These are phyloP conservation scores for Phytophthora sansomeana DNA, from an alignment of 352 stramenopile species.

Conservation along the genomic window DNA sequence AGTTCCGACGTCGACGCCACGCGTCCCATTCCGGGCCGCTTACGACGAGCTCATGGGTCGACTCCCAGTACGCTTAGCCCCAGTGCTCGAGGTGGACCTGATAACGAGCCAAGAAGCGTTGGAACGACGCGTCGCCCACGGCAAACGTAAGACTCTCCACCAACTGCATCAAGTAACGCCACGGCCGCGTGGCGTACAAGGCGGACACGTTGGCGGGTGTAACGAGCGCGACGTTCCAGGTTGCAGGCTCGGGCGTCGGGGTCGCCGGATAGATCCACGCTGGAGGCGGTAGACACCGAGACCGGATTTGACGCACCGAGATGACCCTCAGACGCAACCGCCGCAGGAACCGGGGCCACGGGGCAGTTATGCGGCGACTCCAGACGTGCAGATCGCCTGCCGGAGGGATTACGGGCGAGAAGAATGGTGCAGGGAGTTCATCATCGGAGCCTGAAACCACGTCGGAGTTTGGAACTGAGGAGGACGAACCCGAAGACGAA, in stretches of 20 bases:
- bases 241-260: neutral
- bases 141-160: neutral
- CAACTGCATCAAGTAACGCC: neutral
- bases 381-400: neutral
- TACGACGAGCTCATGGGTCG: too few relatives aligned
- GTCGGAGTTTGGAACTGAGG: too few relatives aligned
- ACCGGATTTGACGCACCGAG: too few relatives aligned
- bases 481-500: neutral
- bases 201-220: neutral
- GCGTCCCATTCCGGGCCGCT: too few relatives aligned
- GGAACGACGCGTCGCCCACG: neutral
- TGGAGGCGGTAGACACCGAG: neutral
- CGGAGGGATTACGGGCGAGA: conserved; percentile 1
- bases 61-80: too few relatives aligned
- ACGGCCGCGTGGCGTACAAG: conserved; percentile 4
- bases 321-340: neutral
- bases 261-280: neutral
- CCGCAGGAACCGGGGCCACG: neutral
- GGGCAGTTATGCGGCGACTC: neutral
- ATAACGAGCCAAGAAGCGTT: neutral
- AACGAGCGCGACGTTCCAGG: neutral
- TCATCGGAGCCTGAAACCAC: too few relatives aligned
- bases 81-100: neutral
- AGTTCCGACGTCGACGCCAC: too few relatives aligned
- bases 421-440: neutral